Conservation (phyloP, 371 early-diverging fungal species). For the Blakeslea trispora region DNA sequence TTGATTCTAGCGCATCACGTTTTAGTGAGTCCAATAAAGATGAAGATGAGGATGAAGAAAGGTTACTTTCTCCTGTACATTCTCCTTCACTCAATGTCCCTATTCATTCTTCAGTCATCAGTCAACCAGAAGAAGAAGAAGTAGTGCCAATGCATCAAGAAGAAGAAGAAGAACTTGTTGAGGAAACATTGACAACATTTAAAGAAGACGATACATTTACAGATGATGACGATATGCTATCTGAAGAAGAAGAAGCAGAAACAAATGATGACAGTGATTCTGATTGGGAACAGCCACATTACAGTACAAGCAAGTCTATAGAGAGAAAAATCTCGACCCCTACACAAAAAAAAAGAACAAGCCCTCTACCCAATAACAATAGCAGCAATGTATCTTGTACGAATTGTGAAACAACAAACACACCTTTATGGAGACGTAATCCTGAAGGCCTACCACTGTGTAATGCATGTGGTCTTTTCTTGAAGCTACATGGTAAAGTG, state of each 20-base stretch:
- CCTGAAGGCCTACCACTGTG: conserved; percentile 33
- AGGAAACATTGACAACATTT: too few relatives aligned
- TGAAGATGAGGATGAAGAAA: conserved; percentile 19
- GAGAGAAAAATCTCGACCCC: background rate
- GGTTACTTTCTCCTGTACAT: conserved; percentile 19
- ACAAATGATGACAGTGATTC: conserved; percentile 19
- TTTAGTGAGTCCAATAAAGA: conserved; percentile 20
- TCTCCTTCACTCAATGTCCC: conserved; percentile 12
- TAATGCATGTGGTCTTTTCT: conserved; percentile 38
- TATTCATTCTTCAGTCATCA: background rate
- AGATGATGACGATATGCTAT: too few relatives aligned
- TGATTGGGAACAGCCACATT: conserved; percentile 17
- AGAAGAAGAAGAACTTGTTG: background rate
- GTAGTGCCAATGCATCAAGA: too few relatives aligned
- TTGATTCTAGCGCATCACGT: conserved; percentile 20
- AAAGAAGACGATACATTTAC: too few relatives aligned
- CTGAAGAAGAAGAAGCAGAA: conserved; percentile 6
- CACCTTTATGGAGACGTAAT: conserved; percentile 37
- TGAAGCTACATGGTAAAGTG: conserved; percentile 38
- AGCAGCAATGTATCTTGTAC: conserved; percentile 15
- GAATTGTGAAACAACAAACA: conserved; percentile 35
- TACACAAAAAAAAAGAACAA: conserved; percentile 10
- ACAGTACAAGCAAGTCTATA: background rate
- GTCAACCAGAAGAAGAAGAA: background rate
- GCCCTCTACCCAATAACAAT: background rate